Percentiles rank a stretch among this genome's conserved stretches.
Evolutionary conservation across 495 filamentous ascomycete genomes (phyloP).

Genomic region (Penicillium roqueforti): DNA sequence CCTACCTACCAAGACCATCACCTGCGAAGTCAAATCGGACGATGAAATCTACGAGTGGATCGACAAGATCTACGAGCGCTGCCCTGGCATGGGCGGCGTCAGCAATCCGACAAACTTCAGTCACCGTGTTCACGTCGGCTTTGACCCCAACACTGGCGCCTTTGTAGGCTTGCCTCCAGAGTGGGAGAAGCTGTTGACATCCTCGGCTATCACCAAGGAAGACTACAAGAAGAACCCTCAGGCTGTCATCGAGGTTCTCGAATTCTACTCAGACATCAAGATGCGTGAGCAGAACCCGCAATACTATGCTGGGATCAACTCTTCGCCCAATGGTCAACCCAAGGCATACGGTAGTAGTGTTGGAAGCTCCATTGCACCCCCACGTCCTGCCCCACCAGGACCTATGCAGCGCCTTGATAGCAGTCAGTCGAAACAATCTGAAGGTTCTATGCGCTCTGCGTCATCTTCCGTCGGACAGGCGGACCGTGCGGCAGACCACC

Average conservation of each 20-base stretch:
- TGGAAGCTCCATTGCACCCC: conserved; percentile 72
- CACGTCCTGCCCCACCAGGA: conserved; percentile 62
- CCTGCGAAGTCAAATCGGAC: conserved; percentile 86
- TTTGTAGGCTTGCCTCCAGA: conserved; percentile 91
- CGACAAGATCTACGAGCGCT: conserved; percentile 92
- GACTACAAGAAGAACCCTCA: conserved; percentile 98
- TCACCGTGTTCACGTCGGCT: conserved; percentile 94
- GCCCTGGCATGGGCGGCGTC: conserved; percentile 94
- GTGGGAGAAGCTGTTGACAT: conserved; percentile 93
- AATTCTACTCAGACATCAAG: conserved; percentile 95
- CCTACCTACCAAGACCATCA: conserved; percentile 70
- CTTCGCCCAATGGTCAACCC: conserved; percentile 45
- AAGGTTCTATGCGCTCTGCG: conserved; percentile 30
- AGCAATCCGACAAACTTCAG: conserved; percentile 97
- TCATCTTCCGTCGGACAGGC: conserved; percentile 35
- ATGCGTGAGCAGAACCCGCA: conserved; percentile 79
- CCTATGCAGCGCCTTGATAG: conserved; percentile 43
- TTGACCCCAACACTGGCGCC: conserved; percentile 87
- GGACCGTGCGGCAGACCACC: conserved; percentile 39
- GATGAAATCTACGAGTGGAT: conserved; percentile 98
- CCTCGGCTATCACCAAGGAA: conserved; percentile 94
- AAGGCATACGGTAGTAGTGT: conserved; percentile 39
- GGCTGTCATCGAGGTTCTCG: conserved; percentile 92
- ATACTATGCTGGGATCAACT: conserved; percentile 65
- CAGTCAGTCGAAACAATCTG: conserved; percentile 32